Evolutionary conservation across 257 asterid species (phyloP), one percentile per base, ranked within the genome.

Genomic region (Nicotiana undulata): DNA sequence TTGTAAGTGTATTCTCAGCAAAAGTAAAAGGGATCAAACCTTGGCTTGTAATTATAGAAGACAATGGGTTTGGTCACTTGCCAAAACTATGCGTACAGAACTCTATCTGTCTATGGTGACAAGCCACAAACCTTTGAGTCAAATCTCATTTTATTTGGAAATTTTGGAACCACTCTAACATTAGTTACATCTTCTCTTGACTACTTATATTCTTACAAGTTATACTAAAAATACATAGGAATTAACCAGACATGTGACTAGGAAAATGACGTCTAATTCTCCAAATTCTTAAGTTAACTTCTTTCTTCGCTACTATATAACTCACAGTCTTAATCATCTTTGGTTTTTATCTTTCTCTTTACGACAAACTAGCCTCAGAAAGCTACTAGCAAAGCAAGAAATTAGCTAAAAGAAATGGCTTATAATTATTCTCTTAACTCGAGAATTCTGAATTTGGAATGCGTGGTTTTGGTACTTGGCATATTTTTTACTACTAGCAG

Each of bases 101-200:
- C 31, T 72, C 60, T 46, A 44, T 26, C 28, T 26, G 28, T 26
- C 1, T 26, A 26, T 16, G 6, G 44, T 6, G 5, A 11, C n/a
- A 16, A 32, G 11, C 12, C 70, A n/a, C 4, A 58, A 58, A 20
- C 58, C 56, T 77, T 58, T 20, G 40, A 77, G 34, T 20, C 31
- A n/a, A 22, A 20, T 81, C 10, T 76, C 61, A 82, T 29, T 80
- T 81, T 37, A 81, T 84, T 85, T 84, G 84, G 82, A 82, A 82
- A 83, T 84, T 67, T 87, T 83, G 83, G 90, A 90, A 94, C 92
- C 88, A 85, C 81, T 75, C 85, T 75, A 20, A 56, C 49, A 86
- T 91, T 93, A 85, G 96, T 89, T 93, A 66, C 94, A 93, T 91
- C 98, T 89, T 90, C 98, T 88, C 85, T 94, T 94, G 98, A 94